Evolutionary conservation across 2,329 filamentous ascomycete species (phyloP).

Genomic region (Botrytis elliptica): DNA sequence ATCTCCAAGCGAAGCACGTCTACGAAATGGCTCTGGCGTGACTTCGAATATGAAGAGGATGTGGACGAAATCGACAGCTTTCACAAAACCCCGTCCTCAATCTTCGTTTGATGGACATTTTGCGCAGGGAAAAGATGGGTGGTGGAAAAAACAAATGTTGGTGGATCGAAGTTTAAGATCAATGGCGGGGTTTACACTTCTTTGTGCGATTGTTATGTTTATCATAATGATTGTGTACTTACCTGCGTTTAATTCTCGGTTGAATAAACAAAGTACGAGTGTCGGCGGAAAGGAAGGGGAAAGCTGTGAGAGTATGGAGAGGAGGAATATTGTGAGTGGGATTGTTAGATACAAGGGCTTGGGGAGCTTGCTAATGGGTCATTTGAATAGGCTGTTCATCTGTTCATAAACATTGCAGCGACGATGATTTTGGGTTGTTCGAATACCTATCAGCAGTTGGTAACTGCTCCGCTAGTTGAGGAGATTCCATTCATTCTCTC

Average conservation of each 20-base stretch:
- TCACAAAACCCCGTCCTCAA: background rate
- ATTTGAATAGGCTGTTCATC: constrained; percentile 21
- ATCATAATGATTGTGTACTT: constrained; percentile 28
- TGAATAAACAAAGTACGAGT: constrained; percentile 24
- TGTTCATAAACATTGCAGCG: constrained; percentile 30
- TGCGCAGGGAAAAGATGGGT: constrained; percentile 28
- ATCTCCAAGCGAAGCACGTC: background rate
- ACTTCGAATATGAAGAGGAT: constrained; percentile 15
- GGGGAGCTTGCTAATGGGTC: background rate
- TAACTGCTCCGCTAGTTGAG: constrained; percentile 26
- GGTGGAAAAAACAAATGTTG: constrained; percentile 32
- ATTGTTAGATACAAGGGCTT: background rate
- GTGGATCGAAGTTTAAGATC: constrained; percentile 28
- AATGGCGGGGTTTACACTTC: constrained; percentile 28
- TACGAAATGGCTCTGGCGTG: background rate
- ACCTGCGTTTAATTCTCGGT: constrained; percentile 21
- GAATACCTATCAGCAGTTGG: constrained; percentile 31
- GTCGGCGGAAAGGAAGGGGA: constrained; percentile 27
- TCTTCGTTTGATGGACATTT: constrained; percentile 28
- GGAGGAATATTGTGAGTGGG: constrained; percentile 25
- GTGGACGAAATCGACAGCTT: constrained; percentile 7
- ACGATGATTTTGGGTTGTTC: constrained; percentile 31
- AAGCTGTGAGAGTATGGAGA: constrained; percentile 25
- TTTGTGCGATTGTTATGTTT: constrained; percentile 27
- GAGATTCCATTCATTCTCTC: constrained; percentile 28